These are phyloP conservation scores for Eucalyptus sp. DNA, from an alignment of 345 rosid species.

Conservation along the genomic window DNA sequence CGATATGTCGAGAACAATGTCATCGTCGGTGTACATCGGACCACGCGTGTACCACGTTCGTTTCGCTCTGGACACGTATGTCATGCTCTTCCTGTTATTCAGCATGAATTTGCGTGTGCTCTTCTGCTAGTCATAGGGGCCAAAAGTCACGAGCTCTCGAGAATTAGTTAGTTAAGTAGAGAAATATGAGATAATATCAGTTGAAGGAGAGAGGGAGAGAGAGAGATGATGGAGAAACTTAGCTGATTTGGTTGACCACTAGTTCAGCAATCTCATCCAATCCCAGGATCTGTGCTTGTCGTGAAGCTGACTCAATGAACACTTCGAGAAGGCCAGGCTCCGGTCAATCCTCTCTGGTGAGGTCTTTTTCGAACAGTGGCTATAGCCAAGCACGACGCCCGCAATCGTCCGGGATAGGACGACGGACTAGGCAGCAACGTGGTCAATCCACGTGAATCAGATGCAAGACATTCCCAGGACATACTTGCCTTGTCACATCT, in stretches of 20 bases:
- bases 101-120: neutral
- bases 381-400: neutral
- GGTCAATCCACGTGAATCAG: neutral
- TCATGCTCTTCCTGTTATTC: neutral
- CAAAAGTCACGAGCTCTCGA: neutral
- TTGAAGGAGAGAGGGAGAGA: neutral
- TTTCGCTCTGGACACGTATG: neutral
- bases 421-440: neutral
- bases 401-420: neutral
- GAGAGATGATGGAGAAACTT: neutral
- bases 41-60: neutral
- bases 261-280: neutral
- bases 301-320: neutral
- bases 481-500: neutral
- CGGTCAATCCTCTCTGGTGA: neutral
- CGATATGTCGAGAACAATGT: neutral
- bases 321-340: neutral
- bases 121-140: neutral
- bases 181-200: neutral
- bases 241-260: neutral
- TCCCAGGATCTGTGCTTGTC: neutral
- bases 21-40: neutral
- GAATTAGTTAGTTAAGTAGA: neutral
- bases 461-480: neutral
- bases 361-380: neutral